Evolutionary conservation across 2,329 filamentous ascomycete genomes (phyloP).

Genomic region (Cordyceps javanica): DNA sequence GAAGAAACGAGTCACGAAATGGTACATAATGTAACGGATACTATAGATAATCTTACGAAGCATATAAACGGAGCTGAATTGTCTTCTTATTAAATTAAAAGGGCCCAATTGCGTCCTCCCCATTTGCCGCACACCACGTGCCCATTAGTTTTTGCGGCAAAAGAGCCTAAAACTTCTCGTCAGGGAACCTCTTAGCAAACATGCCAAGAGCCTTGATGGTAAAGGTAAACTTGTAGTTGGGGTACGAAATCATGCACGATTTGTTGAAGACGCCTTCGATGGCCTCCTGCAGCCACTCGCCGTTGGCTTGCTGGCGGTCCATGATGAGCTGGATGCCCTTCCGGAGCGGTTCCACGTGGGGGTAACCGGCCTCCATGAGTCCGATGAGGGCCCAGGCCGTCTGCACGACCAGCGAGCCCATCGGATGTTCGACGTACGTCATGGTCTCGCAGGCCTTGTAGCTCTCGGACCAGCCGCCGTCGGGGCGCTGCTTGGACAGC

Average conservation of each 20-base stretch:
- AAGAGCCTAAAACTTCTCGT: constrained; percentile 45
- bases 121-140: neutral
- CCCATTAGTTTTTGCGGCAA: neutral
- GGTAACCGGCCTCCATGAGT: constrained; percentile 76
- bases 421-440: constrained; percentile 66
- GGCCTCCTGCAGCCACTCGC: constrained; percentile 90
- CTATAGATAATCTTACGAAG: neutral
- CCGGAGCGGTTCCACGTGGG: constrained; percentile 64
- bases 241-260: constrained; percentile 98
- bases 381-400: constrained; percentile 86
- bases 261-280: constrained; percentile 99
- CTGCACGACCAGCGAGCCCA: constrained; percentile 83
- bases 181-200: constrained; percentile 68
- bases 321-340: constrained; percentile 77
- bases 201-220: constrained; percentile 89
- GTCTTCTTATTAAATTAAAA: neutral
- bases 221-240: constrained; percentile 98
- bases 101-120: neutral
- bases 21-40: neutral
- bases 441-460: constrained; percentile 78
- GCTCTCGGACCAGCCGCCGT: constrained; percentile 95
- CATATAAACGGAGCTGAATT: neutral
- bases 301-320: constrained; percentile 76
- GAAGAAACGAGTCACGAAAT: neutral
- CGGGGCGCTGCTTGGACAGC: constrained; percentile 72